Evolutionary conservation across 2,329 filamentous ascomycete genomes (phyloP), one percentile per base, ranked within the genome.

Genomic region (Trichoderma arundinaceum): DNA sequence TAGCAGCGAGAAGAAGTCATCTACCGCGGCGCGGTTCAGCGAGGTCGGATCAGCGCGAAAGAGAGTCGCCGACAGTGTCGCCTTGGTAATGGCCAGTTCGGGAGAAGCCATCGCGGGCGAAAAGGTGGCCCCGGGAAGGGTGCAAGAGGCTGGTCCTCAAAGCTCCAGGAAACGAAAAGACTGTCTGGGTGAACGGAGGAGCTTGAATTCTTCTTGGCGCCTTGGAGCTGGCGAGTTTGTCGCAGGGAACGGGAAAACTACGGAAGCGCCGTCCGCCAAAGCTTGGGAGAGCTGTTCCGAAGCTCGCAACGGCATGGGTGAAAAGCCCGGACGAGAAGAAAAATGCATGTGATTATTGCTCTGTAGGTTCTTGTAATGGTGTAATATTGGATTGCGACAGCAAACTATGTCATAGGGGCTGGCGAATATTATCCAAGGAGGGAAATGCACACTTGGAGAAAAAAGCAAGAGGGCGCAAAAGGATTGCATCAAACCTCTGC

Each of bases 11-110:
- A 92, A 86, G 77, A 94, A 91, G 66, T 84, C 78, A 71, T 89
- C 84, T 76, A 94, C 90, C 67, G 90, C 86, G 72, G 88, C 86
- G 75, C 89, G 88, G 56, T 87, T 79, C 64, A 92, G 84, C 9
- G 90, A 85, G 19, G 80, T 82, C n/a, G 91, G 90, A 74, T 94
- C 91, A 46, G 89, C 85, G 68, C 90, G 88, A 66, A 94, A 84
- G 48, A 94, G 86, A 9, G 88, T 84, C 32, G 90, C 90, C 7
- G 88, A 86, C 70, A 95, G 86, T n/a, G 90, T 86, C 46, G 91
- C 90, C 79, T 92, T 94, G 68, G 90, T 88, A 71, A 94, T 92
- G 72, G 89, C 89, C 67, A 94, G 78, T 76, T 91, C 86, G 71
- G 90, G 88, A 51, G 87, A 87, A 17, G 87, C 83, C 88, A 91